Evolutionary conservation across 169 alveolate species (phyloP).

Genomic region (Cryptosporidium andersoni): DNA sequence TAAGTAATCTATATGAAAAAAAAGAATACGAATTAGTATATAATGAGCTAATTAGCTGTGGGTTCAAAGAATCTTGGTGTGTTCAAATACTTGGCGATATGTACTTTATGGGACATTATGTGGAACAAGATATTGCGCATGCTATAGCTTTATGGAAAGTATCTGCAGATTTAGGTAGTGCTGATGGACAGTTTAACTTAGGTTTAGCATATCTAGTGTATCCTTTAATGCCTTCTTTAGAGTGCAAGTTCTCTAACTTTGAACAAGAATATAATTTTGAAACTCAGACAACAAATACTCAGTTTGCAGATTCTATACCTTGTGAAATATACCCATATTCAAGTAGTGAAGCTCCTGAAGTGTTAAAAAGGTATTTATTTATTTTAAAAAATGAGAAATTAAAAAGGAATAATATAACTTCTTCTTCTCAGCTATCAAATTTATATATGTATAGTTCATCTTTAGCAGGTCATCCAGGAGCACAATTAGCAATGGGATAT

Average conservation of each 20-base stretch:
- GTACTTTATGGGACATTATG: conserved; percentile 30
- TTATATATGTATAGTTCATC: conserved; percentile 42
- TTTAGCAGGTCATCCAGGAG: conserved; percentile 34
- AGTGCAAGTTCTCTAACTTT: neutral
- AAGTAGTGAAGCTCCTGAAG: neutral
- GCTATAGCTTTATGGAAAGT: conserved; percentile 63
- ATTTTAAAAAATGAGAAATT: neutral
- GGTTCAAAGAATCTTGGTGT: conserved; percentile 17
- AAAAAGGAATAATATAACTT: neutral
- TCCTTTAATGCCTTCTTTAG: conserved; percentile 23
- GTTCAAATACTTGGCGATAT: conserved; percentile 32
- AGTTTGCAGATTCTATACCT: neutral
- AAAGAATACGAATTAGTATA: neutral
- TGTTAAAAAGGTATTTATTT: neutral
- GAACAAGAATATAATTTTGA: neutral
- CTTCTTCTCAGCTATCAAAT: conserved; percentile 22
- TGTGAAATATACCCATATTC: conserved; percentile 49
- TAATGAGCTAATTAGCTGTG: conserved; percentile 6
- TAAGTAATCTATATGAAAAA: neutral
- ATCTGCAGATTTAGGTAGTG: conserved; percentile 29
- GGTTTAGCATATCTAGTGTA: conserved; percentile 41
- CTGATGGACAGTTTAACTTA: conserved; percentile 59
- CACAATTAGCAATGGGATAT: conserved; percentile 56
- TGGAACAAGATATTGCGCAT: conserved; percentile 17
- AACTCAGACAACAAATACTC: neutral